Evolutionary conservation across 1,284 basidiomycete species (phyloP).

Genomic region (Rhodotorula sp.): DNA sequence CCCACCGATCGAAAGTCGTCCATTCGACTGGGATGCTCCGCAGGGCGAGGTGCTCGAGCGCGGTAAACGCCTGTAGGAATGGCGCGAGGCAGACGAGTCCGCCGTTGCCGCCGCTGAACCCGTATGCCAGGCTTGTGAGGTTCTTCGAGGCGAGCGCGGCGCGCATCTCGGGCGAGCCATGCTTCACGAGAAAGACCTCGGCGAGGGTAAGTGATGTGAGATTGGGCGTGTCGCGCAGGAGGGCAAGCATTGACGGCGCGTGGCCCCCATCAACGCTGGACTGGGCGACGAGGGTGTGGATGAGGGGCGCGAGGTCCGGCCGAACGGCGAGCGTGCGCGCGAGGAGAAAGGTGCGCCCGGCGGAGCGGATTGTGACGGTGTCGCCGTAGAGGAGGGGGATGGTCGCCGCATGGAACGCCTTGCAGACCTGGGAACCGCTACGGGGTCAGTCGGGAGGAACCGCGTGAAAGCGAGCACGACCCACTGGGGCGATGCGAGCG

Average conservation of each 20-base stretch:
- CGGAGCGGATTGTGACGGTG: slow-evolving; percentile 19
- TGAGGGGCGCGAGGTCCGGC: slow-evolving; percentile 1
- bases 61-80: background rate
- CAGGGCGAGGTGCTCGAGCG: slow-evolving; percentile 9
- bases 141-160: background rate
- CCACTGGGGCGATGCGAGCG: slow-evolving; percentile 11
- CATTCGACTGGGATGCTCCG: background rate
- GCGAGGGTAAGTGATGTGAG: slow-evolving; percentile 6
- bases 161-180: background rate
- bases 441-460: background rate
- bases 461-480: background rate
- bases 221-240: background rate
- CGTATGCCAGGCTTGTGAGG: slow-evolving; percentile 7
- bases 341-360: slow-evolving; percentile 26
- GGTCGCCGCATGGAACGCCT: background rate
- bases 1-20: background rate
- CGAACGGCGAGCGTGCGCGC: slow-evolving; percentile 8
- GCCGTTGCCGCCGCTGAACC: background rate
- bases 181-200: background rate
- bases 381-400: slow-evolving; percentile 15
- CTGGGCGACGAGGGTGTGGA: slow-evolving; percentile 13
- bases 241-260: background rate
- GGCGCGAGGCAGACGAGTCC: slow-evolving; percentile 8
- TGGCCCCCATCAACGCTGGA: slow-evolving; percentile 13
- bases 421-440: slow-evolving; percentile 7